Evolutionary conservation across 306 rosid species (phyloP).

Genomic region (Senna tora): DNA sequence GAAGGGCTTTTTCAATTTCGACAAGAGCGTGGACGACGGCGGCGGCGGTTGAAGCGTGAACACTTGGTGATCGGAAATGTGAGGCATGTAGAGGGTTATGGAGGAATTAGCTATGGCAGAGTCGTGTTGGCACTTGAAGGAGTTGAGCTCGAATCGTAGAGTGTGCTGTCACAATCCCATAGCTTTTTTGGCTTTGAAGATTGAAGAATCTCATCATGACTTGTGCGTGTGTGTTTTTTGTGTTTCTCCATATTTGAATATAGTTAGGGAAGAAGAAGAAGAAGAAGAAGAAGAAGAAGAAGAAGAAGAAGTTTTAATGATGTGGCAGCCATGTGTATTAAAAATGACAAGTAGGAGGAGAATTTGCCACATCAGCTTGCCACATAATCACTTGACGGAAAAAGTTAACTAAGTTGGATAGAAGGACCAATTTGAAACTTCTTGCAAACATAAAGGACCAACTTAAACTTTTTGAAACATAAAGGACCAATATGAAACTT

Average conservation of each 20-base stretch:
- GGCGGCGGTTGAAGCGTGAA: constrained; percentile 24
- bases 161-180: constrained; percentile 96
- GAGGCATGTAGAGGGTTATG: constrained; percentile 76
- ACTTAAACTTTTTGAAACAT: too few species aligned
- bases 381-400: too few species aligned
- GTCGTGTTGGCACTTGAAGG: constrained; percentile 72
- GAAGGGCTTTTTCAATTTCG: constrained; percentile 43
- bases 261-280: too few species aligned
- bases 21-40: neutral
- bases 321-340: too few species aligned
- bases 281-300: too few species aligned
- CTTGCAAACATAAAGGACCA: too few species aligned
- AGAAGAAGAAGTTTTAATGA: too few species aligned
- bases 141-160: constrained; percentile 90
- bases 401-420: too few species aligned
- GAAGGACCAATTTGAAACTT: too few species aligned
- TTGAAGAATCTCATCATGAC: constrained; percentile 27
- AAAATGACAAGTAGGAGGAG: too few species aligned
- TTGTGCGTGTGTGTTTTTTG: neutral
- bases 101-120: constrained; percentile 65
- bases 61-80: constrained; percentile 43
- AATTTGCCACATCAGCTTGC: too few species aligned
- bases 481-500: too few species aligned
- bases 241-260: constrained; percentile 45
- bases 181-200: constrained; percentile 29